Evolutionary conservation across 441 rosid species (phyloP), one percentile per base, ranked within the genome.

Genomic region (Sinapis alba): DNA sequence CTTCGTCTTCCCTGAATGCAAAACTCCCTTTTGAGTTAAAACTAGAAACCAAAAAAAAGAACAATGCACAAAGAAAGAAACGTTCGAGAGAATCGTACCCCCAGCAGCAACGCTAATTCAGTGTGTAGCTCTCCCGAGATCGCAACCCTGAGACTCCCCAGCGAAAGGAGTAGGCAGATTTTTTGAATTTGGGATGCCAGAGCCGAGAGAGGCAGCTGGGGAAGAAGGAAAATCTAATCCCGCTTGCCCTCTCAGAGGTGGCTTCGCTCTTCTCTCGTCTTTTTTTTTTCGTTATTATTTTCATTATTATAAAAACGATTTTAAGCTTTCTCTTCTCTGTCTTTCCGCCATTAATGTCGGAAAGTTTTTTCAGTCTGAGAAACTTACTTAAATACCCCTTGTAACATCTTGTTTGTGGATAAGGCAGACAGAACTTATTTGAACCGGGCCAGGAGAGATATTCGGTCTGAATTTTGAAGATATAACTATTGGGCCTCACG

Each of bases 301-400:
- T 30, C 34, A 30, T 30, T 30, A 60, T 68, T 72, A 15, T 1
- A 41, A 21, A 59, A 58, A 2, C 5, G 34, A 43, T 70, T 20
- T 58, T 23, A 8, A 57, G 13, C 12, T 32, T 32, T 32, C 38
- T 32, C n/a, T 7, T 13, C 26, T 65, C 45, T 62, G 45, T 63
- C 41, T 78, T 56, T 78, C 81, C 81, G 78, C 81, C 81, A 78
- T 68, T 73, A 78, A 73, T 73, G 74, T 78, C 77, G 77, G 81
- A 78, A 78, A 78, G 81, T 32, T 32, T 32, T 78, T 69, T 78
- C 81, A 61, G 74, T 78, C 74, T 38, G 1, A 61, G 1, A 38
- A 21, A 1, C 30, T 36, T 71, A 77, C 76, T 5, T 34, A 2
- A 45, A 0, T 70, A 65, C 67, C 78, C 79, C 24, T 32, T 32